A percentile compares a stretch with the other conserved stretches of the same genome.
Conservation (phyloP, 345 rosid species). For the Cardamine resedifolia region DNA sequence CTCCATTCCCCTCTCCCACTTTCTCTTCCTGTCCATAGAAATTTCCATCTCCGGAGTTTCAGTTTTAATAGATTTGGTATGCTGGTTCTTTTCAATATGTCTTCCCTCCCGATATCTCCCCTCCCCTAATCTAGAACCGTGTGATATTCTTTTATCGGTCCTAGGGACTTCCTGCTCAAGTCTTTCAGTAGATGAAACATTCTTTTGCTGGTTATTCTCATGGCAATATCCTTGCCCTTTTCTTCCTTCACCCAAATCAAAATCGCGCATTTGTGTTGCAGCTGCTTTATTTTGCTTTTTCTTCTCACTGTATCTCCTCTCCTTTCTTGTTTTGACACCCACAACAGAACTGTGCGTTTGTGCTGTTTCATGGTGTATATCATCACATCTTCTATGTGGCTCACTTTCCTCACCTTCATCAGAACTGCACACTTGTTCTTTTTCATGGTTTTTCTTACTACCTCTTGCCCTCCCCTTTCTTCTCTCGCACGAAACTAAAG, state of each 20-base stretch:
- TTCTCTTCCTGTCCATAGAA: not conserved
- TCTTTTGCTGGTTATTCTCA: slow-evolving; percentile 12
- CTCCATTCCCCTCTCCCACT: not conserved
- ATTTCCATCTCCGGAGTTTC: not conserved
- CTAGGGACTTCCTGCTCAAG: not conserved
- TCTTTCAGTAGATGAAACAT: not conserved
- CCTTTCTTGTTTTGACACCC: not conserved
- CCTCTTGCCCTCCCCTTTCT: not conserved
- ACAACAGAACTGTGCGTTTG: not conserved
- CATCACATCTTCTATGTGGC: not conserved
- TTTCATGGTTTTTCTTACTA: not conserved
- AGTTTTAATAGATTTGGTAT: not conserved
- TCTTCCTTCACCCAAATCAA: slow-evolving; percentile 11
- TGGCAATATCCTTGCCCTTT: not conserved
- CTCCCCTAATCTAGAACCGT: not conserved
- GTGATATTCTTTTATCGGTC: not conserved
- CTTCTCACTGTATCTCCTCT: slow-evolving; percentile 12
- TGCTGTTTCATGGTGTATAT: not conserved
- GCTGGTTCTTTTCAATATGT: not conserved
- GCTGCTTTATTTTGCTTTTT: not conserved
- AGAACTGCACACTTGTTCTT: not conserved
- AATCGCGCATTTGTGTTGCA: not conserved
- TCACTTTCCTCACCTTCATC: slow-evolving; percentile 1
- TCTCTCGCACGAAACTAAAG: not conserved
- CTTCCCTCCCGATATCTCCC: not conserved